Conservation (phyloP, 192 early-diverging fungal genomes). For the Entomortierella parvispora region DNA sequence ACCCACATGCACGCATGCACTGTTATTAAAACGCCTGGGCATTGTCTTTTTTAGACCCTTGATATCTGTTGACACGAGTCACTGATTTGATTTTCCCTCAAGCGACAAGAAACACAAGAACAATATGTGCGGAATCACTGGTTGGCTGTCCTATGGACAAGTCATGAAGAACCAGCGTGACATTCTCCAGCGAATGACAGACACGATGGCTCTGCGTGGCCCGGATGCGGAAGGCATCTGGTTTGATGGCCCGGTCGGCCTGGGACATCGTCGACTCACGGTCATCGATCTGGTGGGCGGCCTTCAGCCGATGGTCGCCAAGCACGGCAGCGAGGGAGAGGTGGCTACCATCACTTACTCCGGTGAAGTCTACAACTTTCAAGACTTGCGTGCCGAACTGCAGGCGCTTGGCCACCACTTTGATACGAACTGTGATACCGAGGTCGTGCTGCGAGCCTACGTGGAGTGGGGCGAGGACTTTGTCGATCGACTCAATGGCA, state of each 20-base stretch:
- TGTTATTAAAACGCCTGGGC: too few species aligned
- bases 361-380: constrained; percentile 35
- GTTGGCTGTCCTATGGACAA: constrained; percentile 3
- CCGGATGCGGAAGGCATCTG: not conserved
- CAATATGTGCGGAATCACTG: constrained; percentile 1
- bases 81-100: not conserved
- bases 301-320: constrained; percentile 17
- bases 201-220: not conserved
- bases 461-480: constrained; percentile 12
- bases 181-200: not conserved
- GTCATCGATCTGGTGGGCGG: constrained; percentile 35
- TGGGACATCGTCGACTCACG: constrained; percentile 23
- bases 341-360: constrained; percentile 16
- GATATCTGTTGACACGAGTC: too few species aligned
- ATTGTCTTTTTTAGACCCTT: too few species aligned
- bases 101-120: constrained; percentile 1
- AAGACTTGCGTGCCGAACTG: constrained; percentile 19
- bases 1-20: too few species aligned
- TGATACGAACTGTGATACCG: constrained; percentile 13
- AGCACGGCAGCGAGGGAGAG: not conserved
- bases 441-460: constrained; percentile 22
- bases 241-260: not conserved
- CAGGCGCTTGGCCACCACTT: constrained; percentile 7
- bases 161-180: constrained; percentile 1
- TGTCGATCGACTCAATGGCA: constrained; percentile 19